Conservation (phyloP, 192 early-diverging fungal genomes). For the Backusella liffmaniae region DNA sequence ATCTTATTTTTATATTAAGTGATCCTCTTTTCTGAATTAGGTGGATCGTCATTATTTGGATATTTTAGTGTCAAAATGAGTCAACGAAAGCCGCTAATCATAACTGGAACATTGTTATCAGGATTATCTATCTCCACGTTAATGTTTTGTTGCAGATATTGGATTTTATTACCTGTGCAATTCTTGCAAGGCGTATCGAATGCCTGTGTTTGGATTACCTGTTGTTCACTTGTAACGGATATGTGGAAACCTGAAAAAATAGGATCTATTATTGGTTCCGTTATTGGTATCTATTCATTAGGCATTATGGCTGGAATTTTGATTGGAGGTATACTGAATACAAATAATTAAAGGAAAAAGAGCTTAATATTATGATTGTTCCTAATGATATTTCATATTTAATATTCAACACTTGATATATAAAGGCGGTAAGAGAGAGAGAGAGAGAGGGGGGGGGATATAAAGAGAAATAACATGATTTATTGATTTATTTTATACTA, state of each 20-base stretch:
- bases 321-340: neutral
- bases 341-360: neutral
- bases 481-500: neutral
- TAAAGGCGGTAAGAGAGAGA: neutral
- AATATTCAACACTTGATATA: neutral
- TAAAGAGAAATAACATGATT: neutral
- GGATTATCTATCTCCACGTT: neutral
- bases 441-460: neutral
- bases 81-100: neutral
- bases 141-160: neutral
- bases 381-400: neutral
- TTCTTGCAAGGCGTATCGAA: slow-evolving; percentile 9
- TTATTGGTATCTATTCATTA: neutral
- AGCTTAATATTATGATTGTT: neutral
- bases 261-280: neutral
- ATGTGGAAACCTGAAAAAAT: neutral
- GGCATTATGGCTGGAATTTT: neutral
- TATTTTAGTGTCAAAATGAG: neutral
- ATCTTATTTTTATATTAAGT: neutral
- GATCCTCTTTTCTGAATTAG: neutral
- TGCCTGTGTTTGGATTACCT: neutral
- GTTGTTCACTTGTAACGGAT: slow-evolving; percentile 3
- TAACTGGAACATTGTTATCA: neutral
- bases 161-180: neutral
- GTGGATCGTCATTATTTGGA: neutral